Base-by-base conservation (phyloP, 805 yeast species). In the Zygosaccharomyces bailii region DNA sequence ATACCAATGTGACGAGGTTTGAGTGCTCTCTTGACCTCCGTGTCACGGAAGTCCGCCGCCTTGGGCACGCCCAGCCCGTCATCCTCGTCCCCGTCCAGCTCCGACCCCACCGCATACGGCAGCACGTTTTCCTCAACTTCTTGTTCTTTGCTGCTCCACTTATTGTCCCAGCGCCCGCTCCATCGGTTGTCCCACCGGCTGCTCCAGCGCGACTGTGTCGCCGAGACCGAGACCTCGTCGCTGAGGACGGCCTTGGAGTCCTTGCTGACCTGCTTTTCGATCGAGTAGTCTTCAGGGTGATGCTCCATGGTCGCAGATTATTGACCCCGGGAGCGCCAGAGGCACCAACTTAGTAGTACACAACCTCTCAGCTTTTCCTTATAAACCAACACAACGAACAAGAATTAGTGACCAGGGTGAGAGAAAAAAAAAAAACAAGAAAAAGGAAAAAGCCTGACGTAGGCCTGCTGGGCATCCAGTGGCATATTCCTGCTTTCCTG, bases 1-100 rank as follows among this genome's bases (percentile, higher is more conserved):
- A 82, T 80, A 23, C 83, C 74, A 29, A 82, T 76, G 52, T 80
- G 86, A 56, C 87, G 69, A 17, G 82, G 75, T 54, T 79, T 79
- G 49, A 82, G 68, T 27, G 71, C 75, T 60, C 86, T 69, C 53
- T 75, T 74, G 43, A 77, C 80, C 52, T 75, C 72, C 16, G 67
- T 61, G 36, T 68, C 68, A 11, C 59, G 65, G 27, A 59, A 52
- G 19, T 61, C 67, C 4, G 19, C 40, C 4, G 32, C 21, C 24
- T 56, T 59, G 2, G 59, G 48, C 7, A 52, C 58, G 20, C 67
- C 50, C 11, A 43, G 50, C 9, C 54, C 61, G 5, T 50, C 54
- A 14, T 48, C 55, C 10, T 45, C 45, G 30, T 17, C 37, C 2
- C 32, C 39, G 10, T 24, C n/a, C 10, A 9, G 4, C 13, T 19